Conservation (phyloP, 2,329 filamentous ascomycete species). For the Epichloe uncinata region DNA sequence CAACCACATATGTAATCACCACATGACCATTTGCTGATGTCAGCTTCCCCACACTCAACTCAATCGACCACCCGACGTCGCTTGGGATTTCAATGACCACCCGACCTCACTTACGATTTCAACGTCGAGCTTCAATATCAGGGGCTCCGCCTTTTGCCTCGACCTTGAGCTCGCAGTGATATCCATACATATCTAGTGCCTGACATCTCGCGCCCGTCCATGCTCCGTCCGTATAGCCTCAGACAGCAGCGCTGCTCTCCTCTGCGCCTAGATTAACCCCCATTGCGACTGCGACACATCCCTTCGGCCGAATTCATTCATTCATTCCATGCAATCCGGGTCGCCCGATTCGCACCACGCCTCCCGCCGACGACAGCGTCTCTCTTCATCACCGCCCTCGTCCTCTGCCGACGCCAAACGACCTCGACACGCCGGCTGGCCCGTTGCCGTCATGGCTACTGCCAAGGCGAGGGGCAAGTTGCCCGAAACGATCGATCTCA, state of each 20-base stretch:
- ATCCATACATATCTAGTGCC: neutral
- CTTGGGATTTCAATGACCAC: too few relatives aligned
- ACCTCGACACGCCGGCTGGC: slow-evolving; percentile 15
- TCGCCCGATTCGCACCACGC: slow-evolving; percentile 17
- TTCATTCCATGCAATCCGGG: slow-evolving; percentile 20
- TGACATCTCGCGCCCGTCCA: too few relatives aligned
- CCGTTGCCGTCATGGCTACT: slow-evolving; percentile 17
- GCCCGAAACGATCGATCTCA: slow-evolving; percentile 24
- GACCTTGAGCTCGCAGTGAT: neutral
- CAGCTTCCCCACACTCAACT: neutral
- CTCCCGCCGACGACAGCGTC: slow-evolving; percentile 26
- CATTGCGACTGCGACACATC: neutral
- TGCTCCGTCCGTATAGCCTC: too few relatives aligned
- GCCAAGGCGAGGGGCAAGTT: slow-evolving; percentile 27
- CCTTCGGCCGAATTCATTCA: neutral
- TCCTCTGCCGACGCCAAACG: slow-evolving; percentile 18
- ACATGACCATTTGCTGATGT: neutral
- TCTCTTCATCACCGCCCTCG: slow-evolving; percentile 18
- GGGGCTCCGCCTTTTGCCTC: neutral
- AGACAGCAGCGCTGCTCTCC: too few relatives aligned
- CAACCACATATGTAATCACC: too few relatives aligned
- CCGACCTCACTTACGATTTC: too few relatives aligned
- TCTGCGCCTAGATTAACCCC: neutral
- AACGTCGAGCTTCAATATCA: too few relatives aligned
- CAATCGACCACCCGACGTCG: too few relatives aligned